A percentile compares a stretch with the other conserved stretches of the same genome.
Evolutionary conservation across 2,329 filamentous ascomycete genomes (phyloP).

Genomic region (Talaromyces sp.): DNA sequence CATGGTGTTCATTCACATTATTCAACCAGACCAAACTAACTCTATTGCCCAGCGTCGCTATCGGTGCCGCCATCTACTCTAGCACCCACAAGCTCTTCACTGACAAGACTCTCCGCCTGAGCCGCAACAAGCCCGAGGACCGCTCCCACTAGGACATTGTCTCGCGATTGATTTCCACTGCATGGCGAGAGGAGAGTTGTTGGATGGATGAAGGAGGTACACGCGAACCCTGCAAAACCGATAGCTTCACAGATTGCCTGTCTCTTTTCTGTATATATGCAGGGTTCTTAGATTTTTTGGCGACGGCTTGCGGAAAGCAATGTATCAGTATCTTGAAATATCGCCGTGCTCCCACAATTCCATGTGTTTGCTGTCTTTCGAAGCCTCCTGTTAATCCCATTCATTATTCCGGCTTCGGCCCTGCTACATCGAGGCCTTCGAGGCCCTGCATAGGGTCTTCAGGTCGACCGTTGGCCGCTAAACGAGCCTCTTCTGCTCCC

Average conservation of each 20-base stretch:
- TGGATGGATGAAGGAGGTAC: conserved; percentile 1
- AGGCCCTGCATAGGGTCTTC: conserved; percentile 94
- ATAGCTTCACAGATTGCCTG: conserved; percentile 11
- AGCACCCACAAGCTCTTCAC: conserved; percentile 72
- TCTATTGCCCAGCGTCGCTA: conserved; percentile 49
- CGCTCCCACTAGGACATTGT: conserved; percentile 13
- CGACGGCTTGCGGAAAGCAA: conserved; percentile 4
- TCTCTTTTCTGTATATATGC: conserved; percentile 13
- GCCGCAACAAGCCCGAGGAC: conserved; percentile 57
- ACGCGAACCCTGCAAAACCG: conserved; percentile 10
- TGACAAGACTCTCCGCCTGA: conserved; percentile 89
- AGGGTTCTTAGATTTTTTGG: conserved; percentile 1
- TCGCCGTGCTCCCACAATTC: conserved; percentile 16
- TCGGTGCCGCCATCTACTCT: conserved; percentile 78
- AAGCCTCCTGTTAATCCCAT: conserved; percentile 2
- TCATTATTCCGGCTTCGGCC: conserved; percentile 69
- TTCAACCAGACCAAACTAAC: neutral
- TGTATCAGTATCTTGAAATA: conserved; percentile 12
- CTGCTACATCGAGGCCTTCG: conserved; percentile 88
- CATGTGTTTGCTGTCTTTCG: neutral
- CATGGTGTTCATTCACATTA: neutral
- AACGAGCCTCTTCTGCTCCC: conserved; percentile 52
- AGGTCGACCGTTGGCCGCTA: conserved; percentile 48
- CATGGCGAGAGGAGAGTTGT: conserved; percentile 3
- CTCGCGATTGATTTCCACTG: neutral